Evolutionary conservation across 2,329 filamentous ascomycete species (phyloP).

Genomic region (Drechslerella dactyloides): DNA sequence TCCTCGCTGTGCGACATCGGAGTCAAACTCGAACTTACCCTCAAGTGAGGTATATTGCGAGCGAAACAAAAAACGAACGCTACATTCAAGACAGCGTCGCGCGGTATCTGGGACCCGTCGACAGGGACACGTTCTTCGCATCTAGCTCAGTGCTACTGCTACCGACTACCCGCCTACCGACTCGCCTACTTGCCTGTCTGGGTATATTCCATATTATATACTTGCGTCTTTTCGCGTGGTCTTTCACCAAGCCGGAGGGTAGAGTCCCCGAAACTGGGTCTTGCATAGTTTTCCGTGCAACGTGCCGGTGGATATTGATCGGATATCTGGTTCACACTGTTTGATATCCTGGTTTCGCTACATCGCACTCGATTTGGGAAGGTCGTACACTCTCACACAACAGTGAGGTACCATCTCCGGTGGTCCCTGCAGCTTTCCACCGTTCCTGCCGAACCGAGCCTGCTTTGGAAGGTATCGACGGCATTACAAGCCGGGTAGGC

Average conservation of each 20-base stretch:
- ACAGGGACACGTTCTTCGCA: not conserved
- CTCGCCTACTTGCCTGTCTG: too few species aligned
- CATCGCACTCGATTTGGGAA: not conserved
- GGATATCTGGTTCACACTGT: too few species aligned
- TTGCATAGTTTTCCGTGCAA: not conserved
- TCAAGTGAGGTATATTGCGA: not conserved
- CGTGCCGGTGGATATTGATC: not conserved
- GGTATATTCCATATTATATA: too few species aligned
- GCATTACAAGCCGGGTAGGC: not conserved
- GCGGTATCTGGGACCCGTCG: not conserved
- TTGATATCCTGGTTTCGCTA: not conserved
- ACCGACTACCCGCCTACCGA: not conserved
- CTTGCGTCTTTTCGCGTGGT: not conserved
- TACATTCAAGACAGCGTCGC: not conserved
- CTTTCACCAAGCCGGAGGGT: too few species aligned
- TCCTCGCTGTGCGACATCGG: not conserved
- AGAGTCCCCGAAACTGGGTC: too few species aligned
- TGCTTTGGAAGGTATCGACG: not conserved
- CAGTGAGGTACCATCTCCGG: not conserved
- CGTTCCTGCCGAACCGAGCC: not conserved
- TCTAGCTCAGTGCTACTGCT: not conserved
- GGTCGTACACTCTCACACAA: not conserved
- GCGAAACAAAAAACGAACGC: not conserved
- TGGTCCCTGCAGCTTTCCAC: not conserved
- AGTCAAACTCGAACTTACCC: too few species aligned